Conservation (phyloP, 208 protist genomes). For the Blechomonas ayalai region DNA sequence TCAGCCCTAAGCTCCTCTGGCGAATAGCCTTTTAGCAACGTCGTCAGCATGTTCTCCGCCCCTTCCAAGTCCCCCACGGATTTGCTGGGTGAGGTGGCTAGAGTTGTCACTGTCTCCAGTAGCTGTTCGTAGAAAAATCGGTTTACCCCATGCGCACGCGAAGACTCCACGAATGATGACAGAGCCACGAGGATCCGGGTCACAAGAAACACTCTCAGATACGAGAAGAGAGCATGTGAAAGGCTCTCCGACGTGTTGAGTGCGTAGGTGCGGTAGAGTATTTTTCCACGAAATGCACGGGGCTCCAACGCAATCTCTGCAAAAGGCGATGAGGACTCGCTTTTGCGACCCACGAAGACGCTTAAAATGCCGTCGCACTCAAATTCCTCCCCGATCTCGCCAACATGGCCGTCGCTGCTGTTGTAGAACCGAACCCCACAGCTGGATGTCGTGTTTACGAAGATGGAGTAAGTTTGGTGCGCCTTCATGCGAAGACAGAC, state of each 20-base stretch:
- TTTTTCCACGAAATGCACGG: conserved; percentile 69
- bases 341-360: conserved; percentile 82
- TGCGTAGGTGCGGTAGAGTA: conserved; percentile 69
- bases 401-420: conserved; percentile 71
- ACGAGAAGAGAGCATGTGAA: conserved; percentile 58
- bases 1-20: conserved; percentile 18
- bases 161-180: conserved; percentile 54
- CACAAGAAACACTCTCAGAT: conserved; percentile 64
- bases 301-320: conserved; percentile 59
- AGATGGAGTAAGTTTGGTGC: conserved; percentile 75
- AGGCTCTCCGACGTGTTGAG: conserved; percentile 12
- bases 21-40: conserved; percentile 19
- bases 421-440: conserved; percentile 87
- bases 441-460: conserved; percentile 82
- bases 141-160: not conserved
- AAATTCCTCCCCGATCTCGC: conserved; percentile 74
- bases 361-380: conserved; percentile 78
- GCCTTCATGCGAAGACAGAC: conserved; percentile 68
- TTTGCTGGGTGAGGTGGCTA: conserved; percentile 39
- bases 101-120: conserved; percentile 22
- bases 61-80: conserved; percentile 25
- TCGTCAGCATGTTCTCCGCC: conserved; percentile 32
- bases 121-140: conserved; percentile 37
- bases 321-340: conserved; percentile 75
- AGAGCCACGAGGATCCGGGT: conserved; percentile 85